These are phyloP conservation scores for Clitoria ternatea DNA, from an alignment of 306 rosid species.

Conservation along the genomic window DNA sequence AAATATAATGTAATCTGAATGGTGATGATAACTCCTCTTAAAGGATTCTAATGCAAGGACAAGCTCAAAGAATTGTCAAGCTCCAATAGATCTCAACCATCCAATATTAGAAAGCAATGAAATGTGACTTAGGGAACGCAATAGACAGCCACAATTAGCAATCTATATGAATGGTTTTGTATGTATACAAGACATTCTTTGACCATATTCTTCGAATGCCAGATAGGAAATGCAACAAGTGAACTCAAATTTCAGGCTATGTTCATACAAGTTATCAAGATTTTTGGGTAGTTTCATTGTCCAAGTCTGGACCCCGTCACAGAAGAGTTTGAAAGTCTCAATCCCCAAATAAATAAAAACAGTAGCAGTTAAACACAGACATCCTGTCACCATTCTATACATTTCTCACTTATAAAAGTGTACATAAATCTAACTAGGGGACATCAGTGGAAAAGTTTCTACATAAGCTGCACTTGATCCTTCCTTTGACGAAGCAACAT, in stretches of 20 bases:
- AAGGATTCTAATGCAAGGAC: neutral
- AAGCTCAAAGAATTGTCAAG: neutral
- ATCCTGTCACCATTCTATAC: neutral
- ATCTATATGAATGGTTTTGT: neutral
- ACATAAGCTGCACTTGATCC: neutral
- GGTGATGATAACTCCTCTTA: too few species aligned
- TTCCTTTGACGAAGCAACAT: constrained; percentile 1
- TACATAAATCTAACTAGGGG: neutral
- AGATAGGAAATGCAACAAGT: neutral
- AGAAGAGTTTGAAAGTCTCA: neutral
- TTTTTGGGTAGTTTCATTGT: neutral
- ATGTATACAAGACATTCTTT: neutral
- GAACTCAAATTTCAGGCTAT: neutral
- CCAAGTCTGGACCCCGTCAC: neutral
- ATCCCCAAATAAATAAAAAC: neutral
- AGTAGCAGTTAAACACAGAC: neutral
- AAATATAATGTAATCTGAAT: too few species aligned
- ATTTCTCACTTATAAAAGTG: neutral
- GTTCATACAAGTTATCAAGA: neutral
- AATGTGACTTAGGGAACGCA: neutral
- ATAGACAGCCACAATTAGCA: neutral
- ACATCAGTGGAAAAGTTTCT: neutral
- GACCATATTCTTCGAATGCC: neutral
- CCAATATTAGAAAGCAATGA: neutral
- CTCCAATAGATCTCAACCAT: neutral